These are phyloP conservation scores for Carpinus viminea DNA, from an alignment of 306 rosid species.

Conservation along the genomic window DNA sequence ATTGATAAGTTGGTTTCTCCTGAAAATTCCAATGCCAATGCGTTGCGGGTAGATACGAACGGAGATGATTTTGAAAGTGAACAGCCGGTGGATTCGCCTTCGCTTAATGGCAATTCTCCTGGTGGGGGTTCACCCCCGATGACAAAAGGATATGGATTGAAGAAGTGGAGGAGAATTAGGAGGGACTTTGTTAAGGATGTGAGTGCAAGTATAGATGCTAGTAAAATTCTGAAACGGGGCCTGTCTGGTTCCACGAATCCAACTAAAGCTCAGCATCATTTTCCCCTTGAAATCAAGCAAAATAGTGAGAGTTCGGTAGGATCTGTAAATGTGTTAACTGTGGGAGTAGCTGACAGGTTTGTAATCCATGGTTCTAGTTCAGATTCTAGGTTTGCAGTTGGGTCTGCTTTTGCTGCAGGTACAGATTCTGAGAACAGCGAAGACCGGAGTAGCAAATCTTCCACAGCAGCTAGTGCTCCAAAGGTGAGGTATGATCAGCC, in stretches of 20 bases:
- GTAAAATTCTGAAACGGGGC: conserved; percentile 69
- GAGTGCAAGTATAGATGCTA: conserved; percentile 40
- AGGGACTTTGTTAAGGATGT: conserved; percentile 48
- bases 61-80: conserved; percentile 32
- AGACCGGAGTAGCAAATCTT: conserved; percentile 85
- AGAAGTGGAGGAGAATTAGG: conserved; percentile 58
- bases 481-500: conserved; percentile 44
- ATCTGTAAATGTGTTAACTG: conserved; percentile 45
- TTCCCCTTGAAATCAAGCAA: conserved; percentile 43
- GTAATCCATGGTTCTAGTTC: conserved; percentile 51
- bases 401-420: conserved; percentile 63
- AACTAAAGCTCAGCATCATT: conserved; percentile 38
- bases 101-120: conserved; percentile 21
- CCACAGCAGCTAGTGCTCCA: conserved; percentile 85
- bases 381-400: conserved; percentile 66
- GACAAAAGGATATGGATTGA: conserved; percentile 49
- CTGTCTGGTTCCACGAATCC: conserved; percentile 49
- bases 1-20: conserved; percentile 30
- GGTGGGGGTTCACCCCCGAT: conserved; percentile 29
- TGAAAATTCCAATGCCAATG: conserved; percentile 33
- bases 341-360: conserved; percentile 42
- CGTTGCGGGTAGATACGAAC: conserved; percentile 19
- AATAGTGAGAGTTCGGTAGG: conserved; percentile 53
- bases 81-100: conserved; percentile 30
- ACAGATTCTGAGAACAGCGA: conserved; percentile 88